phyloP scores from a whole-genome alignment of 2,329 filamentous ascomycete genomes.

The Talaromyces sp. region DNA sequence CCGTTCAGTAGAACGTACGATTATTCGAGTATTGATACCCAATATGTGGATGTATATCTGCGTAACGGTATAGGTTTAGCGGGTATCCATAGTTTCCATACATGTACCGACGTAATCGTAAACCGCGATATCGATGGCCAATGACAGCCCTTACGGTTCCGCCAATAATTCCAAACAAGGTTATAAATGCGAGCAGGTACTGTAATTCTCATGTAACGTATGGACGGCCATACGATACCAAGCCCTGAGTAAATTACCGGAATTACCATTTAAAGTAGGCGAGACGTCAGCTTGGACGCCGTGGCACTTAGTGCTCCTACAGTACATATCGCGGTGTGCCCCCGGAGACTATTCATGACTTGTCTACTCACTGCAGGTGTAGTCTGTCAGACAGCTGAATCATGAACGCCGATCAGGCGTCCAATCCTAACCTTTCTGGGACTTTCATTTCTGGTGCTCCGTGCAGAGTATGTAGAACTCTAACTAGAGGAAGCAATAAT shows the following conservation, averaged over 20 bases:
- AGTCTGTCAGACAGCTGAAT: neutral
- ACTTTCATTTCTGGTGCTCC: neutral
- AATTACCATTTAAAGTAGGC: neutral
- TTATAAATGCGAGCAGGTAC: neutral
- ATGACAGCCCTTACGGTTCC: neutral
- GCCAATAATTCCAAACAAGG: slow-evolving; percentile 5
- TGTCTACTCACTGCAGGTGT: no score
- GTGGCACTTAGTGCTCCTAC: neutral
- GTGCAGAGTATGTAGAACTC: neutral
- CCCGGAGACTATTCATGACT: no score
- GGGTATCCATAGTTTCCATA: neutral
- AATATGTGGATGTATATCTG: neutral
- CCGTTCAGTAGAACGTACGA: neutral
- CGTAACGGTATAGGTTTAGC: neutral
- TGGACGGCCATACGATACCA: no score
- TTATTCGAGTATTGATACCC: neutral
- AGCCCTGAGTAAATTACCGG: neutral
- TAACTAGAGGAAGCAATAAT: no score
- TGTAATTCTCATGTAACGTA: neutral
- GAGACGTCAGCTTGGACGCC: neutral
- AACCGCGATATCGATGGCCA: neutral
- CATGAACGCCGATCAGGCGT: neutral
- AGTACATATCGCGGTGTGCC: neutral
- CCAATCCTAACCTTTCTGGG: neutral
- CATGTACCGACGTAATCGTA: neutral